Evolutionary conservation across 2,329 filamentous ascomycete species (phyloP).

Genomic region (Blastomyces silverae): DNA sequence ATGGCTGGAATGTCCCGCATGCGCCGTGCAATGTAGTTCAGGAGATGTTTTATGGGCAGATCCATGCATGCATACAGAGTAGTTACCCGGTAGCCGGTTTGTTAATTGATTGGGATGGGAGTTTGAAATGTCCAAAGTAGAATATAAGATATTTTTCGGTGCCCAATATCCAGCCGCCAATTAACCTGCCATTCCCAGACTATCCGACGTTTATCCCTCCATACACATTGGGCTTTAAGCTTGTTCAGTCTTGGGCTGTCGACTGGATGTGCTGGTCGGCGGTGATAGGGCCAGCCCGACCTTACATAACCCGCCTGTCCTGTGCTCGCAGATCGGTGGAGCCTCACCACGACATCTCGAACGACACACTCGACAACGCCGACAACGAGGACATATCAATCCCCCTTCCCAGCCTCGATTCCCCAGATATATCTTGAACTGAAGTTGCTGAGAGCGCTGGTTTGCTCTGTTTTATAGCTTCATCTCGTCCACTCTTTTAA

Average conservation of each 20-base stretch:
- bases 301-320: not conserved
- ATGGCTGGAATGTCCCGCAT: no score
- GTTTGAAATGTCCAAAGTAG: not conserved
- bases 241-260: not conserved
- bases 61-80: not conserved
- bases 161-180: not conserved
- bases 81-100: not conserved
- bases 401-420: not conserved
- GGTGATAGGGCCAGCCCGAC: slow-evolving; percentile 1
- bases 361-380: not conserved
- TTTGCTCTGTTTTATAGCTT: slow-evolving; percentile 6
- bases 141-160: not conserved
- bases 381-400: not conserved
- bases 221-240: no score
- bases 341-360: not conserved
- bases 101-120: not conserved
- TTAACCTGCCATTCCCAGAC: not conserved
- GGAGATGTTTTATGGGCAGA: not conserved
- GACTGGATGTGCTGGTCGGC: slow-evolving; percentile 3
- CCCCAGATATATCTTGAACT: not conserved
- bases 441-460: slow-evolving; percentile 11
- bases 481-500: slow-evolving; percentile 9
- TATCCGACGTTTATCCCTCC: not conserved
- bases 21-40: no score
- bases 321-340: not conserved